Percentiles rank a stretch among this genome's conserved stretches.
Evolutionary conservation across 305 asterid genomes (phyloP).

Genomic region (Fraxinus angustifolia): DNA sequence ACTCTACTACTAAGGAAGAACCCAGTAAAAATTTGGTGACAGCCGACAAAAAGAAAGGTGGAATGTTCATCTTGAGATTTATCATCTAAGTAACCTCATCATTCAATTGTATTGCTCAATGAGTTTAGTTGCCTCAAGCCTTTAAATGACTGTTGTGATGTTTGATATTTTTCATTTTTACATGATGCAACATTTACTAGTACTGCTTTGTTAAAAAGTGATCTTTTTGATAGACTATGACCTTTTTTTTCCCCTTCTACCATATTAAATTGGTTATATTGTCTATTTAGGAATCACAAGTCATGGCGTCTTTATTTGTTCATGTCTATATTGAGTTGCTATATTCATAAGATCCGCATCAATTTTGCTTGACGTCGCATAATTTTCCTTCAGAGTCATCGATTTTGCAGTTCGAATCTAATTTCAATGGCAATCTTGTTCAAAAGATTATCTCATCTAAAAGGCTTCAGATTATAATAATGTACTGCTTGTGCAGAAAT

Average conservation of each 20-base stretch:
- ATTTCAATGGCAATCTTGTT: not conserved
- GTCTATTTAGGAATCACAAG: not conserved
- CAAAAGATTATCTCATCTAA: not conserved
- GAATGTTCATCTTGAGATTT: constrained; percentile 13
- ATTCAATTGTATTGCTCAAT: constrained; percentile 1
- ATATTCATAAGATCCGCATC: constrained; percentile 12
- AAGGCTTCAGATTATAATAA: constrained; percentile 3
- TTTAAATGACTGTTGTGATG: not conserved
- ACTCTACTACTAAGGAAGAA: constrained; percentile 12
- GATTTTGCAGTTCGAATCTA: not conserved
- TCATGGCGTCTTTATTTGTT: not conserved
- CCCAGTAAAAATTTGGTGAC: constrained; percentile 14
- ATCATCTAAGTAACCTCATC: not conserved
- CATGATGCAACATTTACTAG: not conserved
- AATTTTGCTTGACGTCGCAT: constrained; percentile 8
- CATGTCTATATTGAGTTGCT: not conserved
- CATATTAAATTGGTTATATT: not conserved
- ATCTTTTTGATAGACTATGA: not conserved
- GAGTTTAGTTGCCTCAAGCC: constrained; percentile 3
- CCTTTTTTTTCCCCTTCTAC: not conserved
- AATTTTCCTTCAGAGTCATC: not conserved
- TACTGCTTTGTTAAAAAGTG: not conserved
- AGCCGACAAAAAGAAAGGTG: constrained; percentile 28
- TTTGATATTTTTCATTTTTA: not conserved
- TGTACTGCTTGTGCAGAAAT: constrained; percentile 27